These are phyloP conservation scores for Neoascochyta sp. DNA, from an alignment of 2,329 filamentous ascomycete species.

Conservation along the genomic window DNA sequence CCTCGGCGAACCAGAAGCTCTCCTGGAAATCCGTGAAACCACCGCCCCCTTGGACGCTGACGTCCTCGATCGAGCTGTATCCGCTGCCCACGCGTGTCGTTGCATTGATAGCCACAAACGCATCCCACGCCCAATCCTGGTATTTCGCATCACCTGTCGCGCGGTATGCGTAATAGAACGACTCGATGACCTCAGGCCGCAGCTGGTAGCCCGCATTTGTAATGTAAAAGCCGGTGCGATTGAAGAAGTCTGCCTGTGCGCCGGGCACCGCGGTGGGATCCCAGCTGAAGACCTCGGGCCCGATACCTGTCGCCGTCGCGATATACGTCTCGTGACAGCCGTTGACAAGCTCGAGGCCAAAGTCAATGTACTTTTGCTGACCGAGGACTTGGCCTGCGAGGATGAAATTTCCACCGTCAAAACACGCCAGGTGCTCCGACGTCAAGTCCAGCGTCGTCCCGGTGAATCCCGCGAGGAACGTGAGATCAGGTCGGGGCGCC, in stretches of 20 bases:
- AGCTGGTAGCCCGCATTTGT: conserved; percentile 60
- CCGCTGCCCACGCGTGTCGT: conserved; percentile 63
- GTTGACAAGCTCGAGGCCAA: conserved; percentile 67
- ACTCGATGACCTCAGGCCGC: conserved; percentile 78
- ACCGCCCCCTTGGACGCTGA: conserved; percentile 62
- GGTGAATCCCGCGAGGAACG: conserved; percentile 62
- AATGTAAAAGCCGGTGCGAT: conserved; percentile 69
- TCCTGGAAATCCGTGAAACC: conserved; percentile 68
- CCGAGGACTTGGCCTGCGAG: conserved; percentile 70
- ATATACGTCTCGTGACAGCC: conserved; percentile 73
- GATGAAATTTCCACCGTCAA: conserved; percentile 81
- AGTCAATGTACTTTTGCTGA: conserved; percentile 64
- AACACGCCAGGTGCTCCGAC: conserved; percentile 64
- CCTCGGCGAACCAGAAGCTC: conserved; percentile 84
- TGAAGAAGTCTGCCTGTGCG: conserved; percentile 56
- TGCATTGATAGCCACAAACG: conserved; percentile 64
- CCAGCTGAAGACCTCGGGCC: conserved; percentile 60
- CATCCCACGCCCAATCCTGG: conserved; percentile 80
- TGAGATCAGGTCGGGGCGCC: conserved; percentile 62
- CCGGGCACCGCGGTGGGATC: conserved; percentile 30
- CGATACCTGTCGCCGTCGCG: conserved; percentile 66
- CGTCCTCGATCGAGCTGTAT: conserved; percentile 63
- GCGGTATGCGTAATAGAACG: conserved; percentile 82
- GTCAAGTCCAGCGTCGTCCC: conserved; percentile 40
- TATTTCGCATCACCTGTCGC: conserved; percentile 72